Conservation (phyloP, 2,329 filamentous ascomycete species). For the Fusarium succisae region DNA sequence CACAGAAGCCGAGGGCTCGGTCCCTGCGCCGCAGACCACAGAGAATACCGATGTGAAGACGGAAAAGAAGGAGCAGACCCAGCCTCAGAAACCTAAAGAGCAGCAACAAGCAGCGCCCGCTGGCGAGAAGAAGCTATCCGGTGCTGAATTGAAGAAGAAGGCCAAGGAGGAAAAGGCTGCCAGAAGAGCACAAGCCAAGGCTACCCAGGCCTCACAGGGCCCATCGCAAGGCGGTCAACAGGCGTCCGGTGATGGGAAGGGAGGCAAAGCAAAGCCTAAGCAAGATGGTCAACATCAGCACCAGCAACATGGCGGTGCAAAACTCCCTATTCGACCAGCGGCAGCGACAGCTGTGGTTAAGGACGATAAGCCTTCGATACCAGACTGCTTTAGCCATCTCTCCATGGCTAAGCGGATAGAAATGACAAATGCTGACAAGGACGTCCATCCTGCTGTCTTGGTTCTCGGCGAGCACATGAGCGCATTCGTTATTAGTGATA, state of each 20-base stretch:
- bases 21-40: slow-evolving; percentile 40
- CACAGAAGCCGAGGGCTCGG: slow-evolving; percentile 45
- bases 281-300: slow-evolving; percentile 52
- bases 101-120: slow-evolving; percentile 32
- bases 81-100: slow-evolving; percentile 39
- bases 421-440: slow-evolving; percentile 70
- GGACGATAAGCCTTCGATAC: slow-evolving; percentile 68
- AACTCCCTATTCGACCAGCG: slow-evolving; percentile 46
- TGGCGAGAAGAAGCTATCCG: slow-evolving; percentile 68
- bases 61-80: slow-evolving; percentile 38
- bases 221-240: slow-evolving; percentile 50
- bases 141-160: slow-evolving; percentile 86
- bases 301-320: slow-evolving; percentile 45
- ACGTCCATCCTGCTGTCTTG: slow-evolving; percentile 87
- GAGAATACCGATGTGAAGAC: slow-evolving; percentile 42
- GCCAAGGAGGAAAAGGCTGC: slow-evolving; percentile 93
- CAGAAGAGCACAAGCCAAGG: slow-evolving; percentile 77
- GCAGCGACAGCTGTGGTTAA: slow-evolving; percentile 52
- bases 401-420: slow-evolving; percentile 70
- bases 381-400: slow-evolving; percentile 83
- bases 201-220: slow-evolving; percentile 57
- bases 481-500: slow-evolving; percentile 87
- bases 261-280: slow-evolving; percentile 58
- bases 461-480: slow-evolving; percentile 90
- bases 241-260: slow-evolving; percentile 54